A percentile compares a stretch with the other conserved stretches of the same genome.
These are phyloP conservation scores for Epichloe sp. DNA, from an alignment of 2,329 filamentous ascomycete genomes.

Conservation along the genomic window DNA sequence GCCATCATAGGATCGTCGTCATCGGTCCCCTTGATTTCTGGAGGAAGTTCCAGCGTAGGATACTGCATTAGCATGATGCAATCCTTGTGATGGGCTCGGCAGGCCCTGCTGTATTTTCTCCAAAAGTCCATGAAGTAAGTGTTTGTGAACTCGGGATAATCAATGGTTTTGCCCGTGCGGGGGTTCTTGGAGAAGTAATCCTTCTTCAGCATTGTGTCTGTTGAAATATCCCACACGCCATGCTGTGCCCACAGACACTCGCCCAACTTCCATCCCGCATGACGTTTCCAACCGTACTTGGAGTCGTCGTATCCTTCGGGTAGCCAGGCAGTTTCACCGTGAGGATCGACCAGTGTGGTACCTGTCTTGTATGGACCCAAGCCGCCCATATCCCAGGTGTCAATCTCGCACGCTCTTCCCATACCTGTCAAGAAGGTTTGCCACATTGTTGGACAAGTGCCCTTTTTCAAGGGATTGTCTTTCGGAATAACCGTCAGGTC, in stretches of 20 bases:
- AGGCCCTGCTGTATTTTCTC: slow-evolving; percentile 58
- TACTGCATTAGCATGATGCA: slow-evolving; percentile 86
- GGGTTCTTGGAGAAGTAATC: slow-evolving; percentile 82
- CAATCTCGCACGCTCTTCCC: slow-evolving; percentile 77
- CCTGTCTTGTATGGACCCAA: slow-evolving; percentile 88
- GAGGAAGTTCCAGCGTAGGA: slow-evolving; percentile 83
- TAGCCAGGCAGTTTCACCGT: slow-evolving; percentile 76
- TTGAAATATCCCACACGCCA: slow-evolving; percentile 78
- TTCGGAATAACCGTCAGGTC: slow-evolving; percentile 72
- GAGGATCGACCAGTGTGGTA: slow-evolving; percentile 68
- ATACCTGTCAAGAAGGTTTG: slow-evolving; percentile 88
- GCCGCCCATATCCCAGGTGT: slow-evolving; percentile 86
- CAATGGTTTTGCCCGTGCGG: slow-evolving; percentile 55
- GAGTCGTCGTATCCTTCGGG: slow-evolving; percentile 72
- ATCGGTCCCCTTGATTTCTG: slow-evolving; percentile 68
- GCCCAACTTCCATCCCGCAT: slow-evolving; percentile 81
- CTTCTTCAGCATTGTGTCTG: slow-evolving; percentile 64
- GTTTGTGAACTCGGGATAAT: slow-evolving; percentile 81
- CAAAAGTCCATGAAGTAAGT: slow-evolving; percentile 84
- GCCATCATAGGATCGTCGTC: slow-evolving; percentile 87
- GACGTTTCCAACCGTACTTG: slow-evolving; percentile 80
- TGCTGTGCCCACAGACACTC: slow-evolving; percentile 95
- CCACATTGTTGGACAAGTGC: slow-evolving; percentile 86
- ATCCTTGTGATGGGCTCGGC: slow-evolving; percentile 63
- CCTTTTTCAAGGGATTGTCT: slow-evolving; percentile 84